These are phyloP conservation scores for Claviceps sp. DNA, from an alignment of 2,329 filamentous ascomycete species.

Conservation along the genomic window DNA sequence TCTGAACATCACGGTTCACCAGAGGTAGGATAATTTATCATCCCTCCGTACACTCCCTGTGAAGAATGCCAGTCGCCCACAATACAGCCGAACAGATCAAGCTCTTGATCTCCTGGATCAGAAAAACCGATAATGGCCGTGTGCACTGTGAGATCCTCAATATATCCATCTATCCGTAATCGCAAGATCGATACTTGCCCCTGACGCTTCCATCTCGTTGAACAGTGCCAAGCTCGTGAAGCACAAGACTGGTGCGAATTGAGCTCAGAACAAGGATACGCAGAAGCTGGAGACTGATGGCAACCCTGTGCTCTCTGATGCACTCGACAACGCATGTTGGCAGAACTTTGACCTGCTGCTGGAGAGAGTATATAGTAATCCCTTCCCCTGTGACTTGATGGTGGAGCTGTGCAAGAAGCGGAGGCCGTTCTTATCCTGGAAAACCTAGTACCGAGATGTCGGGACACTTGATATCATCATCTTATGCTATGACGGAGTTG, in stretches of 20 bases:
- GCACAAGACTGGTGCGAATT: conserved; percentile 18
- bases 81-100: conserved; percentile 45
- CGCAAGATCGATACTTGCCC: background rate
- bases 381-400: background rate
- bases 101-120: conserved; percentile 55
- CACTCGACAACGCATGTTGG: background rate
- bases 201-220: background rate
- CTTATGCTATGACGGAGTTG: background rate
- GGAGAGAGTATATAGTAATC: background rate
- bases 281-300: conserved; percentile 16
- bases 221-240: conserved; percentile 14
- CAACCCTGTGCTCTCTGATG: conserved; percentile 16
- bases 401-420: background rate
- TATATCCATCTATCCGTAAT: background rate
- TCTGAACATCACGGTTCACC: too few species aligned
- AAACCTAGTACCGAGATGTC: background rate
- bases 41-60: background rate
- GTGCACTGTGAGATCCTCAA: conserved; percentile 29
- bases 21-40: too few species aligned
- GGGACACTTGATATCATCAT: background rate
- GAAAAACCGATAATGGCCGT: conserved; percentile 44
- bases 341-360: background rate
- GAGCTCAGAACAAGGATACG: conserved; percentile 11
- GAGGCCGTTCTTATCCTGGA: background rate
- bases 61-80: conserved; percentile 12